Evolutionary conservation across 2,329 filamentous ascomycete species (phyloP), one percentile per base, ranked within the genome.

Genomic region (Hypomyces perniciosus): DNA sequence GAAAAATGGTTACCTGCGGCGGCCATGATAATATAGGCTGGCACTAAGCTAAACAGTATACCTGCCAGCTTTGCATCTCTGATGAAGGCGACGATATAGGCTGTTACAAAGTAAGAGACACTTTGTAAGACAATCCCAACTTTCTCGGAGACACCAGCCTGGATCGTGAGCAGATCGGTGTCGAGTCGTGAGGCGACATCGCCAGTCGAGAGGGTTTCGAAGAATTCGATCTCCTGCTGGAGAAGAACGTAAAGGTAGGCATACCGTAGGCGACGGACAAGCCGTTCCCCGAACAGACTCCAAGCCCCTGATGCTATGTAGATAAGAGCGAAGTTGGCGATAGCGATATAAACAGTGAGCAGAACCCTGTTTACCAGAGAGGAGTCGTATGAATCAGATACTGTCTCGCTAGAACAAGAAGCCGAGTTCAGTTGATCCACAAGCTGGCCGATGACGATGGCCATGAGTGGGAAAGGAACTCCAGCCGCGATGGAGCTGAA

Each of bases 71-170:
- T 73, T 12, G 77, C 71, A 57, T 85, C 74, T 58, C 84, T 81
- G 62, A 82, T 78, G 56, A 88, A 88, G 2, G 83, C 82, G 12
- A 88, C 78, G 4, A 83, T 71, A 54, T 85, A 87, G 3, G 83
- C 80, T 0, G 84, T 81, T 48, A 86, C 62, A 60, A 87, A 87
- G 64, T 86, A 88, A 2, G 81, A 80, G 20, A 20, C 20, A 3
- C 20, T 20, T 20, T 20, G 20, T 20, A 20, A 20, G 20, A 20
- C 20, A 20, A 20, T 20, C 20, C 20, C 20, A 20, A 20, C 20
- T 20, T 20, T 20, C 20, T 20, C 20, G 20, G 20, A 20, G 20
- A 20, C 20, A 20, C 20, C 20, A 20, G 20, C 20, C 20, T 20
- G 20, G 20, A 20, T 20, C 20, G 20, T 20, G 20, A 20, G 20